Evolutionary conservation across 1,284 basidiomycete genomes (phyloP).

Genomic region (Cutaneotrichosporon arboriforme): DNA sequence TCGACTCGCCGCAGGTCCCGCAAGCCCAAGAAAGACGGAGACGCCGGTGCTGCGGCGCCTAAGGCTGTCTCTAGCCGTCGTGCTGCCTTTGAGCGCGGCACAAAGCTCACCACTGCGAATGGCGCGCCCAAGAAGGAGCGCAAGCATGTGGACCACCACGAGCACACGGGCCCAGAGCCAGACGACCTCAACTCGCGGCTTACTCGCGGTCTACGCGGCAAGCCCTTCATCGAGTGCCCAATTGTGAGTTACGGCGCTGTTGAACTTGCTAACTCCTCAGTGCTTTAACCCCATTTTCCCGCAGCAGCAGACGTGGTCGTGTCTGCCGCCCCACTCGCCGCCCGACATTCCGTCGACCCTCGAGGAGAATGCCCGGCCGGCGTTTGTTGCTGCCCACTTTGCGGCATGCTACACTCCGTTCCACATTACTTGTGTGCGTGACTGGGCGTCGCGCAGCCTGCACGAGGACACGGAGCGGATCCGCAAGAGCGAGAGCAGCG

Average conservation of each 20-base stretch:
- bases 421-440: conserved; percentile 56
- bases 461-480: conserved; percentile 53
- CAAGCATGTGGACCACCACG: conserved; percentile 18
- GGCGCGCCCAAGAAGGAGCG: conserved; percentile 7
- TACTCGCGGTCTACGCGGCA: conserved; percentile 35
- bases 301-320: conserved; percentile 46
- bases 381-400: conserved; percentile 59
- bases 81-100: conserved; percentile 35
- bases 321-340: conserved; percentile 30
- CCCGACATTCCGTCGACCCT: conserved; percentile 15
- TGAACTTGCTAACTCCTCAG: conserved; percentile 11
- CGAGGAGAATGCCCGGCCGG: conserved; percentile 41
- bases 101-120: conserved; percentile 14
- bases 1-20: not conserved
- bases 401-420: conserved; percentile 47
- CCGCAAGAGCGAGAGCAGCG: conserved; percentile 33
- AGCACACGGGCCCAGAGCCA: conserved; percentile 23
- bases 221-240: conserved; percentile 46
- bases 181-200: conserved; percentile 44
- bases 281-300: conserved; percentile 47
- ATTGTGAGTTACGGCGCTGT: conserved; percentile 31
- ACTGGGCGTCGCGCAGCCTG: conserved; percentile 69
- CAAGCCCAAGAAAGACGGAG: conserved; percentile 4
- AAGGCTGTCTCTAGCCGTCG: conserved; percentile 20
- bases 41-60: not conserved